Percentiles rank a stretch among this genome's conserved stretches.
phyloP scores from a whole-genome alignment of 176 grass and related monocot genomes.

The Aegilops sharonensis region DNA sequence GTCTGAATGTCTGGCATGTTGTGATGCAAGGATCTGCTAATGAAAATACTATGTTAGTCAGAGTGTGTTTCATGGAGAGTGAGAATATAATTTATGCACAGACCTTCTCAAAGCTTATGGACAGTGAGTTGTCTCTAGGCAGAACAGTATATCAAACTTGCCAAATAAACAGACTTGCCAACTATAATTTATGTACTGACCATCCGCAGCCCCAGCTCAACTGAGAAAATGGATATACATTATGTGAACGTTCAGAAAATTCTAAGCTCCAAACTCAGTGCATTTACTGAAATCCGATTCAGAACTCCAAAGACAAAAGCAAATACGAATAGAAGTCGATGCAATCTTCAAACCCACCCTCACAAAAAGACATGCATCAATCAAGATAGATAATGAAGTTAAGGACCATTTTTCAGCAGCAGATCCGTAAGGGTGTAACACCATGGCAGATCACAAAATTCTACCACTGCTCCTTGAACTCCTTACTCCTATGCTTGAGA shows the following conservation, averaged over 20 bases:
- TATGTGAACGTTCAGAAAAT: not conserved
- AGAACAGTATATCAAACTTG: too few relatives aligned
- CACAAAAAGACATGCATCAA: not conserved
- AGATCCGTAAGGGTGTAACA: not conserved
- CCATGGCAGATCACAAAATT: not conserved
- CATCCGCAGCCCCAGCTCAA: not conserved
- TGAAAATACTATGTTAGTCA: too few relatives aligned
- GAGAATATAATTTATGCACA: too few relatives aligned
- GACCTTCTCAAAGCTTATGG: too few relatives aligned
- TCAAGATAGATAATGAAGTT: not conserved
- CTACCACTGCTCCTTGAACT: not conserved
- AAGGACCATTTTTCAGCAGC: not conserved
- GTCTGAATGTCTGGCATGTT: too few relatives aligned
- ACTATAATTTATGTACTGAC: too few relatives aligned
- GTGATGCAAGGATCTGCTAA: too few relatives aligned
- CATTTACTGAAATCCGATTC: not conserved
- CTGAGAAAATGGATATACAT: not conserved
- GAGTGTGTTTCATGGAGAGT: too few relatives aligned
- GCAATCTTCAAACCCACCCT: not conserved
- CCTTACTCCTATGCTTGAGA: too few relatives aligned
- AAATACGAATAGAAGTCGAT: not conserved
- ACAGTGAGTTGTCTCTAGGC: too few relatives aligned
- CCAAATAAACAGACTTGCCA: too few relatives aligned
- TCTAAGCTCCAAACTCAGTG: not conserved
- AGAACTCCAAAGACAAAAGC: not conserved